phyloP scores from a whole-genome alignment of 73 alveolate species.

The Paramecium caudatum region DNA sequence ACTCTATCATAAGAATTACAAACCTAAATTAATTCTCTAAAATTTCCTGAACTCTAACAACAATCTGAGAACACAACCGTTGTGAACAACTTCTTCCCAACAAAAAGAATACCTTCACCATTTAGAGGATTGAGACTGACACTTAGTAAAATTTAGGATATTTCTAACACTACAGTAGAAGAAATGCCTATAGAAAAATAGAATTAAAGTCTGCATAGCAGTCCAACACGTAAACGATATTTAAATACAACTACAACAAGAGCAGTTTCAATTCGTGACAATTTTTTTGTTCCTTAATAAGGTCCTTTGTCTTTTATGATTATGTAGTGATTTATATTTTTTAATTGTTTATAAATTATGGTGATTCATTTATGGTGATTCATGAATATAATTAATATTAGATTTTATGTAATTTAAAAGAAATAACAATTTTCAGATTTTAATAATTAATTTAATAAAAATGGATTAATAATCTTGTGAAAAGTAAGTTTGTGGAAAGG shows the following conservation, averaged over 20 bases:
- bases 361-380: conserved; percentile 38
- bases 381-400: background rate
- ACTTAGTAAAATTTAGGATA: too few species aligned
- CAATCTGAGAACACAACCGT: too few species aligned
- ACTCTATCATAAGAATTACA: background rate
- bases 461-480: conserved; percentile 1
- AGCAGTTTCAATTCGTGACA: background rate
- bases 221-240: background rate
- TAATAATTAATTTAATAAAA: background rate
- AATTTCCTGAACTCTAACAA: background rate
- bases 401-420: background rate
- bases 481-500: background rate
- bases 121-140: too few species aligned
- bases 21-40: background rate
- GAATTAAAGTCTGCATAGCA: background rate
- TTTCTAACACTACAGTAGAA: too few species aligned
- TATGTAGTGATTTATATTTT: conserved; percentile 7
- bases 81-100: too few species aligned
- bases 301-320: conserved; percentile 26
- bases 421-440: background rate
- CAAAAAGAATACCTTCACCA: too few species aligned
- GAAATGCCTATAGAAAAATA: too few species aligned
- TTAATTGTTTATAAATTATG: background rate
- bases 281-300: conserved; percentile 7
- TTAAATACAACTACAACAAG: background rate